Base-by-base conservation (phyloP, 768 basidiomycete genomes). In the Pleurotus citrinopileatus region DNA sequence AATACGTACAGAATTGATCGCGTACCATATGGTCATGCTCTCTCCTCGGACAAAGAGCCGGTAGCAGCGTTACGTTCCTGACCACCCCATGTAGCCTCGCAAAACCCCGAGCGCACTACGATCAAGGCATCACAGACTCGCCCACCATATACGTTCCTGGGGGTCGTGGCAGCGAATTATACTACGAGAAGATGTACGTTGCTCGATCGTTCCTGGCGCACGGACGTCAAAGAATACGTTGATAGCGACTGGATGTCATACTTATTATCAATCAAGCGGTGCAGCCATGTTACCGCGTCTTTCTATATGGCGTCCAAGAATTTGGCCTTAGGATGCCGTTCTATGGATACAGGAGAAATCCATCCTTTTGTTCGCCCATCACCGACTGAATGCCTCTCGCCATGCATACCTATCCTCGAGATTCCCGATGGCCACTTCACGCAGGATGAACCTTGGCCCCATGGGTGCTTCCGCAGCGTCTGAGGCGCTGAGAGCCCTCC, bases 341-440 rank as follows among this genome's bases (percentile, higher is more conserved):
- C 32, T 34, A 34, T 34, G 32, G 32, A 34, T 9, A 34, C 32
- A 34, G n/a, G n/a, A 10, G 32, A 10, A 34, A 34, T 9, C n/a
- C 32, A 34, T 34, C 32, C 9, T 10, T 34, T 10, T 34, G 32
- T 34, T 10, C n/a, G n/a, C n/a, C 29, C 29, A 32, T 32, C 29
- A 26, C 28, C 45, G 27, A 26, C 28, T 26, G 27, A 47, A 47
- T 15, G 23, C 28, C 23, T 34, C 48, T 2, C 48, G 48, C 48
- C 48, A 51, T 23, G 48, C 48, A 20, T 51, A 51, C n/a, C 34
- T 34, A 23, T 51, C 48, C 15, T 51, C 48, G n/a, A 51, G 48
- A 37, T 37, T 32, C 34, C 27, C 22, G 15, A 51, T 23, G 4
- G 3, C 34, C 29, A 19, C 34, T 22, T 51, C 48, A 20, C n/a